Percentiles rank a stretch among this genome's conserved stretches.
Evolutionary conservation across 2,329 filamentous ascomycete genomes (phyloP).

Genomic region (Rhytidhysteron rufulum): DNA sequence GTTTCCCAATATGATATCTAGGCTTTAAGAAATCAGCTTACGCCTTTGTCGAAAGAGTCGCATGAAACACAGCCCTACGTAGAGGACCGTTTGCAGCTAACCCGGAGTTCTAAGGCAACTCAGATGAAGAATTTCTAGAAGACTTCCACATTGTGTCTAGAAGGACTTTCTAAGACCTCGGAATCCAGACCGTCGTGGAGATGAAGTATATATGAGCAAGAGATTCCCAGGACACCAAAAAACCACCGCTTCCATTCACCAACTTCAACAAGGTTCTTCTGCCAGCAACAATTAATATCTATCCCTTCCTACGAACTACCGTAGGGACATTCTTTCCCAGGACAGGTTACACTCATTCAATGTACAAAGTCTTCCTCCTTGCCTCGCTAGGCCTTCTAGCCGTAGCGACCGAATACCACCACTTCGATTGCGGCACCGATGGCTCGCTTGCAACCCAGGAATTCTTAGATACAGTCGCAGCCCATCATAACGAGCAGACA

Average conservation of each 20-base stretch:
- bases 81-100: constrained; percentile 20
- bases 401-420: constrained; percentile 17
- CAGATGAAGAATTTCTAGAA: constrained; percentile 14
- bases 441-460: constrained; percentile 32
- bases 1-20: not conserved
- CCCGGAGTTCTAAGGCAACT: constrained; percentile 5
- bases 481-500: constrained; percentile 26
- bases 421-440: constrained; percentile 43
- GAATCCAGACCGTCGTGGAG: constrained; percentile 26
- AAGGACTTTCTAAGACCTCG: constrained; percentile 26
- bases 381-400: constrained; percentile 23
- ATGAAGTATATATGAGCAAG: constrained; percentile 24
- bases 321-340: not conserved
- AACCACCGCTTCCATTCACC: constrained; percentile 1
- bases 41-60: constrained; percentile 5
- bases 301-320: not conserved
- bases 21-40: not conserved
- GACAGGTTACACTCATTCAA: constrained; percentile 11
- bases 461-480: constrained; percentile 36
- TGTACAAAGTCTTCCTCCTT: constrained; percentile 28
- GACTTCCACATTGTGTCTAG: constrained; percentile 17
- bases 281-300: too few species aligned
- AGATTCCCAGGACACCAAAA: constrained; percentile 8
- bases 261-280: not conserved
- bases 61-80: constrained; percentile 20